These are phyloP conservation scores for Boletus reticulatus DNA, from an alignment of 768 basidiomycete genomes.

Conservation along the genomic window DNA sequence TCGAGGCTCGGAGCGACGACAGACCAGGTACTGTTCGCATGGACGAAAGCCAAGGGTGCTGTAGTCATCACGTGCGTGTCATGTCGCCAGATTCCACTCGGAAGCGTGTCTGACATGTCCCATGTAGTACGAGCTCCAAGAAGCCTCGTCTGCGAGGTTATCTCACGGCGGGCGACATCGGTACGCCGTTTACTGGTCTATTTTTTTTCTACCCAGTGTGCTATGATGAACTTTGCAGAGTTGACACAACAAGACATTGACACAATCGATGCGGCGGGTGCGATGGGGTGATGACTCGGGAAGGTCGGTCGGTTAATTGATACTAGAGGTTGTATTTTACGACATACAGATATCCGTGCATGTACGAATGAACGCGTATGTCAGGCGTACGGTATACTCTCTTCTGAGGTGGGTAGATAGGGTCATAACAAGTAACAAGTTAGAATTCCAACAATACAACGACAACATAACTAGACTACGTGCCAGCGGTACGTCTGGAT, in stretches of 20 bases:
- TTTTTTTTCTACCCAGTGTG: no score
- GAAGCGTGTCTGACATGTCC: neutral
- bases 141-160: constrained; percentile 65
- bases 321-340: constrained; percentile 3
- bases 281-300: constrained; percentile 11
- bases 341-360: constrained; percentile 1
- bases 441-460: no score
- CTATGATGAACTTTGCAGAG: constrained; percentile 27
- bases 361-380: no score
- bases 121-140: constrained; percentile 59
- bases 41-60: constrained; percentile 69
- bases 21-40: constrained; percentile 72
- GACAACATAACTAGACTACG: no score
- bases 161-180: constrained; percentile 60
- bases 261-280: constrained; percentile 59
- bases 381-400: no score
- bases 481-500: no score
- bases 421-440: no score
- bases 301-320: constrained; percentile 4
- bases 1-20: constrained; percentile 47
- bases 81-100: neutral
- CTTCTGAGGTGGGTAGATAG: no score
- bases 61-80: constrained; percentile 58
- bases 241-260: constrained; percentile 50
- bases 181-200: constrained; percentile 27